Evolutionary conservation across 2,329 filamentous ascomycete species (phyloP).

Genomic region (Colletotrichum karsti): DNA sequence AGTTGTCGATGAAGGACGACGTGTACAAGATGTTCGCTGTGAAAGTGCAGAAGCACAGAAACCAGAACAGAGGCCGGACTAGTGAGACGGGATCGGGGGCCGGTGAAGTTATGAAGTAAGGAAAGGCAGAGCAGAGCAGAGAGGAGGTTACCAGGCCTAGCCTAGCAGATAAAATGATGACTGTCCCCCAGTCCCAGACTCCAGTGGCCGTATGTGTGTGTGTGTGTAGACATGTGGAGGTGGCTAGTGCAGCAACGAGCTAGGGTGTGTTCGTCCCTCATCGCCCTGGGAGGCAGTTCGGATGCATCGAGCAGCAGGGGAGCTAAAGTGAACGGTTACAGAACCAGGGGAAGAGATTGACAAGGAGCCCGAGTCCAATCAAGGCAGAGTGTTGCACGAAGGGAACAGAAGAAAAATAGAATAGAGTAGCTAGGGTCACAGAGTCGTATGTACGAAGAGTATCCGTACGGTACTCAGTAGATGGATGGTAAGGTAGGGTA

Average conservation of each 20-base stretch:
- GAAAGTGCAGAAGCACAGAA: constrained; percentile 25
- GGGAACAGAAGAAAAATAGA: constrained; percentile 9
- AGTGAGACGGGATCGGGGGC: constrained; percentile 24
- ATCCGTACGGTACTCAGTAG: neutral
- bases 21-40: neutral
- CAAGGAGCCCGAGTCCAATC: constrained; percentile 19
- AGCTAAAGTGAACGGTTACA: constrained; percentile 24
- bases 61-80: constrained; percentile 10
- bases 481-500: neutral
- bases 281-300: constrained; percentile 21
- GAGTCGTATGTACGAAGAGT: neutral
- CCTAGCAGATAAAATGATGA: constrained; percentile 27
- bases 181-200: no score
- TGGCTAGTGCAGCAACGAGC: constrained; percentile 25
- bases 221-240: constrained; percentile 23
- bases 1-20: neutral
- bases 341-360: constrained; percentile 23
- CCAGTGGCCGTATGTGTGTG: constrained; percentile 1
- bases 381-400: constrained; percentile 12
- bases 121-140: no score
- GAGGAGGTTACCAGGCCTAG: constrained; percentile 17
- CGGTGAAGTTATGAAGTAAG: constrained; percentile 27
- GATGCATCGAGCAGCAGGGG: constrained; percentile 27
- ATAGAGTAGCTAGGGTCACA: neutral
- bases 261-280: constrained; percentile 24